Percentiles rank a stretch among this genome's conserved stretches.
These are phyloP conservation scores for Mycosphaerella arachidis DNA, from an alignment of 2,329 filamentous ascomycete species.

Conservation along the genomic window DNA sequence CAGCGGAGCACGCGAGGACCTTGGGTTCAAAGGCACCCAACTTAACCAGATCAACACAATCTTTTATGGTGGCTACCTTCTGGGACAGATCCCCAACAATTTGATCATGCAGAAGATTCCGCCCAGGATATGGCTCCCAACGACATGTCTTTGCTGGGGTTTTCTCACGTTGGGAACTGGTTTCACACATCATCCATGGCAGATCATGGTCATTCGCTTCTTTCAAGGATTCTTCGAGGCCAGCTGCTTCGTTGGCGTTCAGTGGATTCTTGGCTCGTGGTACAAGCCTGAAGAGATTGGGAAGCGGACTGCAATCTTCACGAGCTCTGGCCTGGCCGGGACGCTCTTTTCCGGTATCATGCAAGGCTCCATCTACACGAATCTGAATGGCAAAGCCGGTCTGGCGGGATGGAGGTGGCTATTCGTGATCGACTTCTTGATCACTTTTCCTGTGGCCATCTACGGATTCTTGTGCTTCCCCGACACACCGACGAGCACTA, in stretches of 20 bases:
- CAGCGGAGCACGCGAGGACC: slow-evolving; percentile 51
- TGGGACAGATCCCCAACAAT: slow-evolving; percentile 60
- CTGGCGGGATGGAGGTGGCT: slow-evolving; percentile 56
- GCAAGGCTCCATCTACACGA: slow-evolving; percentile 49
- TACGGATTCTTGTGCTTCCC: slow-evolving; percentile 54
- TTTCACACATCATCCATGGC: slow-evolving; percentile 46
- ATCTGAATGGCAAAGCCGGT: slow-evolving; percentile 45
- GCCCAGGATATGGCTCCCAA: slow-evolving; percentile 51
- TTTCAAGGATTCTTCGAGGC: slow-evolving; percentile 36
- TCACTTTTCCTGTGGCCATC: slow-evolving; percentile 53
- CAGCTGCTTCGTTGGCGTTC: slow-evolving; percentile 27
- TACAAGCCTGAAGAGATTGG: slow-evolving; percentile 41
- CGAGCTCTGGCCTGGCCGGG: slow-evolving; percentile 55
- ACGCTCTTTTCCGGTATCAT: slow-evolving; percentile 61
- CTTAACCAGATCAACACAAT: slow-evolving; percentile 41
- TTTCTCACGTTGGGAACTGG: slow-evolving; percentile 53
- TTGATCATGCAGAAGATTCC: slow-evolving; percentile 59
- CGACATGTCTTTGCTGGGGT: slow-evolving; percentile 55
- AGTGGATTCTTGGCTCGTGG: slow-evolving; percentile 26
- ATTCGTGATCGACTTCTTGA: slow-evolving; percentile 56
- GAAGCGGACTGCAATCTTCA: slow-evolving; percentile 59
- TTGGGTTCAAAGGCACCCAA: slow-evolving; percentile 47
- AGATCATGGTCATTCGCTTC: slow-evolving; percentile 58
- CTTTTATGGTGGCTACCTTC: slow-evolving; percentile 37
- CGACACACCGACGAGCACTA: slow-evolving; percentile 47